phyloP scores from a whole-genome alignment of 306 rosid species.

The Luffa aegyptiaca region DNA sequence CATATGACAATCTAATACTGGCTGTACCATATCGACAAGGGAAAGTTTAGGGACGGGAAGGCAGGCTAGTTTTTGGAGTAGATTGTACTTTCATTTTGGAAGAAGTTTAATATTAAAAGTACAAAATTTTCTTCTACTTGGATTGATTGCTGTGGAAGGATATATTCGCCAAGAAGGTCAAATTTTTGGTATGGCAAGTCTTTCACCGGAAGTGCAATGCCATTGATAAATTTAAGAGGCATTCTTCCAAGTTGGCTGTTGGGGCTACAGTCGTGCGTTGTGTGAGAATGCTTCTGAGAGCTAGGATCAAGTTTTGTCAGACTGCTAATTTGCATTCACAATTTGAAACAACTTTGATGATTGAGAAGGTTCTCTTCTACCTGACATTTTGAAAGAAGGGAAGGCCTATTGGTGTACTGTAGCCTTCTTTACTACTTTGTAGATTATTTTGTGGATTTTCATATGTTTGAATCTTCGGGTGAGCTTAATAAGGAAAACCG shows the following conservation, averaged over 20 bases:
- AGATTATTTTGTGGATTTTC: background rate
- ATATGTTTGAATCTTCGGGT: background rate
- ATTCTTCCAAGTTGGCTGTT: background rate
- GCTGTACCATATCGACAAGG: background rate
- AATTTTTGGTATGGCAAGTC: background rate
- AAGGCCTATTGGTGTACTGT: background rate
- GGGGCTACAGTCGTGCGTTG: background rate
- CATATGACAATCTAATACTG: background rate
- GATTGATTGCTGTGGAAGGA: background rate
- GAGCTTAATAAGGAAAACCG: background rate
- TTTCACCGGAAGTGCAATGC: background rate
- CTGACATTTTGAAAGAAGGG: background rate
- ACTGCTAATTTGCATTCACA: background rate
- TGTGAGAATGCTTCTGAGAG: background rate
- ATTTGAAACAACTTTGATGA: background rate
- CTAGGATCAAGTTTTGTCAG: background rate
- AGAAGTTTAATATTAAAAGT: background rate
- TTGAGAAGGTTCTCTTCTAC: background rate
- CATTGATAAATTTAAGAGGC: background rate
- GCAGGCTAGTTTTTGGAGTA: background rate
- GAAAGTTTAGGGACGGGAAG: background rate
- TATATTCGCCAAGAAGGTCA: background rate
- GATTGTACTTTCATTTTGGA: background rate
- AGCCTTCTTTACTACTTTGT: background rate
- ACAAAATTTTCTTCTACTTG: background rate